Conservation (phyloP, 305 asterid species). For the Fraxinus platypoda region DNA sequence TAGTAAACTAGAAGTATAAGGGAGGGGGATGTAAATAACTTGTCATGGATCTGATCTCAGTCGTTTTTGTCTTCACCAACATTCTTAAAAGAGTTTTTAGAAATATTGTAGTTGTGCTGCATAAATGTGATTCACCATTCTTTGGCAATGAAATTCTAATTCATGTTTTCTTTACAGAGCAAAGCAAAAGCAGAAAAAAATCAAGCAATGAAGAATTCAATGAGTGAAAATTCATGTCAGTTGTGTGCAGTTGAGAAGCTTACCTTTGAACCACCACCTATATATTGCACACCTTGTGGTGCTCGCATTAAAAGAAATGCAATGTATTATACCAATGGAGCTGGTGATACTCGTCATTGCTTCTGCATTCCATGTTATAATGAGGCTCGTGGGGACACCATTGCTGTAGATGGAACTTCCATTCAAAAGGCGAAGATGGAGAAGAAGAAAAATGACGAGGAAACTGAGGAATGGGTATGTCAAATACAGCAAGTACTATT, state of each 20-base stretch:
- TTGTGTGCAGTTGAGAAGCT: slow-evolving; percentile 97
- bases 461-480: slow-evolving; percentile 96
- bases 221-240: slow-evolving; percentile 98
- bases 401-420: slow-evolving; percentile 64
- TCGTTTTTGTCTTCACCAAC: background rate
- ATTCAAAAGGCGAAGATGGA: slow-evolving; percentile 75
- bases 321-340: slow-evolving; percentile 78
- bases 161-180: slow-evolving; percentile 52
- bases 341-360: slow-evolving; percentile 86
- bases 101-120: slow-evolving; percentile 10
- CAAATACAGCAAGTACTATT: slow-evolving; percentile 19
- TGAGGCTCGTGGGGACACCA: slow-evolving; percentile 84
- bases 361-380: slow-evolving; percentile 90
- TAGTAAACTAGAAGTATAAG: background rate
- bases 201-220: slow-evolving; percentile 88
- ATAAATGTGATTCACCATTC: slow-evolving; percentile 15
- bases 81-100: slow-evolving; percentile 20
- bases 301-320: slow-evolving; percentile 94
- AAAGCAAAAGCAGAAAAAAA: slow-evolving; percentile 91
- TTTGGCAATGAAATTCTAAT: slow-evolving; percentile 4
- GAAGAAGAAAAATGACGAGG: slow-evolving; percentile 91
- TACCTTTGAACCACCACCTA: slow-evolving; percentile 87
- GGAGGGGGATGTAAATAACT: background rate
- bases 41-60: slow-evolving; percentile 18
- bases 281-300: slow-evolving; percentile 89